A percentile compares a stretch with the other conserved stretches of the same genome.
phyloP scores from a whole-genome alignment of 2,329 filamentous ascomycete genomes.

The Colletotrichum sp. region DNA sequence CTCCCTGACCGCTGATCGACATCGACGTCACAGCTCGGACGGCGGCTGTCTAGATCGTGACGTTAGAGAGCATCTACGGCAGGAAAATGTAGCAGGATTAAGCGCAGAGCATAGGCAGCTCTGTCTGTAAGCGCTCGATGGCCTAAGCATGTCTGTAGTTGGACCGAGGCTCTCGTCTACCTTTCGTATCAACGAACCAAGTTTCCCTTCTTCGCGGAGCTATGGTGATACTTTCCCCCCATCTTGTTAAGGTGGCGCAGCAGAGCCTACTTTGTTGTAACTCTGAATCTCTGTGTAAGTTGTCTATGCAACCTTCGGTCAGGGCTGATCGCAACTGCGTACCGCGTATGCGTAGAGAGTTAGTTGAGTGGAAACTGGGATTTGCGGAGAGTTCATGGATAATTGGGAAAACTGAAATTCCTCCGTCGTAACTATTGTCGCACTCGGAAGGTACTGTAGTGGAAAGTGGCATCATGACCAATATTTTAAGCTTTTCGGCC shows the following conservation, averaged over 20 bases:
- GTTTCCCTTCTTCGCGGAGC: neutral
- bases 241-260: conserved; percentile 2
- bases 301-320: neutral
- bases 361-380: neutral
- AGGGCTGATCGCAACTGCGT: neutral
- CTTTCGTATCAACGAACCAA: neutral
- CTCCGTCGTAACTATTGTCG: neutral
- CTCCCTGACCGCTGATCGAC: neutral
- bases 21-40: neutral
- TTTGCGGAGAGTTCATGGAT: neutral
- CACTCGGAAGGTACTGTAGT: neutral
- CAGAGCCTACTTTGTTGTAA: neutral
- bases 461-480: neutral
- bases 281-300: neutral
- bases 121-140: neutral
- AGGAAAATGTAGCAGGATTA: neutral
- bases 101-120: neutral
- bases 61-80: neutral
- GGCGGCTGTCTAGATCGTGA: neutral
- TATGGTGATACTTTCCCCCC: neutral
- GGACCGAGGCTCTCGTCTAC: neutral
- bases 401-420: neutral
- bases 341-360: neutral
- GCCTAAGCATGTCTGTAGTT: neutral
- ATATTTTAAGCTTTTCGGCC: conserved; percentile 16